Percentiles rank a stretch among this genome's conserved stretches.
Conservation (phyloP, 164 flowering plant genomes). For the Aristolochia contorta region DNA sequence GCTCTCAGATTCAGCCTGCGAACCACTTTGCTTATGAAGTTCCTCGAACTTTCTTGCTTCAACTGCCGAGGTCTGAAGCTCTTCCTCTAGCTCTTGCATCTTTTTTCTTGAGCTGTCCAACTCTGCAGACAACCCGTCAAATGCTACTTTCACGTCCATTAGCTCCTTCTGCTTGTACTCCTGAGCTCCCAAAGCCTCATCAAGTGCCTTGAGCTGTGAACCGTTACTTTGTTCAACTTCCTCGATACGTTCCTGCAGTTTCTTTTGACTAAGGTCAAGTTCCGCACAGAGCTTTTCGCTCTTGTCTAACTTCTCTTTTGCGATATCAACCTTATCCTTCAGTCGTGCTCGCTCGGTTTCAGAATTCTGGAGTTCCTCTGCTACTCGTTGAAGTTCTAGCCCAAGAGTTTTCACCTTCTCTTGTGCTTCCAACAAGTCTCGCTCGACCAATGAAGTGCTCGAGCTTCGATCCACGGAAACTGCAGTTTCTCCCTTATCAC, state of each 20-base stretch:
- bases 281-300: slow-evolving; percentile 40
- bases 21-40: slow-evolving; percentile 51
- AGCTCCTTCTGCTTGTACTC: slow-evolving; percentile 66
- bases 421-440: slow-evolving; percentile 47
- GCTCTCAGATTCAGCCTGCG: slow-evolving; percentile 50
- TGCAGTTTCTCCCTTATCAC: slow-evolving; percentile 25
- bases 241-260: slow-evolving; percentile 35
- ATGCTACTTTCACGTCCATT: slow-evolving; percentile 45
- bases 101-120: slow-evolving; percentile 58
- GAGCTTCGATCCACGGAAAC: slow-evolving; percentile 24
- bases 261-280: slow-evolving; percentile 45
- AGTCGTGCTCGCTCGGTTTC: slow-evolving; percentile 49
- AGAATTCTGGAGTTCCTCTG: slow-evolving; percentile 37
- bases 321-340: slow-evolving; percentile 35
- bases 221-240: slow-evolving; percentile 44
- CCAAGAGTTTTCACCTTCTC: slow-evolving; percentile 66
- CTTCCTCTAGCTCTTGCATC: slow-evolving; percentile 52
- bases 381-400: slow-evolving; percentile 51
- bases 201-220: slow-evolving; percentile 39
- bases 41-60: slow-evolving; percentile 63
- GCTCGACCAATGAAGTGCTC: slow-evolving; percentile 21
- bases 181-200: slow-evolving; percentile 51
- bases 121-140: slow-evolving; percentile 49
- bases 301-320: slow-evolving; percentile 46
- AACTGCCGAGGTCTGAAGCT: slow-evolving; percentile 35